A percentile compares a stretch with the other conserved stretches of the same genome.
Evolutionary conservation across 805 yeast genomes (phyloP).

Genomic region (Candida ficus): DNA sequence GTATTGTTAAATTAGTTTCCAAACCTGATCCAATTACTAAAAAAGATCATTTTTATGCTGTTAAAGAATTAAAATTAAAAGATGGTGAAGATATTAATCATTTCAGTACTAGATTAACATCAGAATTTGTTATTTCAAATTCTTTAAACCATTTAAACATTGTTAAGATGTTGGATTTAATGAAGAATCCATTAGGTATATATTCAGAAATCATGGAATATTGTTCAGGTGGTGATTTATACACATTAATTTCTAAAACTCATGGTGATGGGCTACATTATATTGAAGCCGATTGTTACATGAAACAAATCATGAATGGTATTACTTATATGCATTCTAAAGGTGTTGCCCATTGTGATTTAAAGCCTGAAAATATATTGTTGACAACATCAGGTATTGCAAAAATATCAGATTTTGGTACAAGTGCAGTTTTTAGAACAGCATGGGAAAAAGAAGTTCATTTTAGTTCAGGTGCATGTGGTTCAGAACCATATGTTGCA

Average conservation of each 20-base stretch:
- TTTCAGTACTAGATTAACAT: conserved; percentile 84
- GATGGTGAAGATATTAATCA: conserved; percentile 97
- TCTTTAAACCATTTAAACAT: conserved; percentile 73
- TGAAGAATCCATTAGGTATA: conserved; percentile 68
- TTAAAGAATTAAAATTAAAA: conserved; percentile 92
- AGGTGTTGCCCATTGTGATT: conserved; percentile 92
- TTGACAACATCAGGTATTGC: conserved; percentile 61
- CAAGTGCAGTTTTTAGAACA: conserved; percentile 84
- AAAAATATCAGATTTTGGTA: conserved; percentile 83
- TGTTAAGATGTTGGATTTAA: conserved; percentile 71
- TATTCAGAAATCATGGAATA: conserved; percentile 93
- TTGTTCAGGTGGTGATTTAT: conserved; percentile 83
- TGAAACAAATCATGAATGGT: conserved; percentile 82
- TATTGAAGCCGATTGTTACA: conserved; percentile 80
- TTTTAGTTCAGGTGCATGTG: conserved; percentile 68
- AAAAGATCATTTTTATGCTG: conserved; percentile 84
- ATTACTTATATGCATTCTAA: conserved; percentile 80
- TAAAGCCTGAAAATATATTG: conserved; percentile 83
- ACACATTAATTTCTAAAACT: conserved; percentile 48
- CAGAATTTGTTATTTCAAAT: conserved; percentile 86
- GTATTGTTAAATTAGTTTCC: conserved; percentile 93
- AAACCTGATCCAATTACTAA: conserved; percentile 75
- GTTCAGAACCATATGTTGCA: conserved; percentile 87
- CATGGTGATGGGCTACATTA: conserved; percentile 50
- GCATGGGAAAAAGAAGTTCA: conserved; percentile 81